phyloP scores from a whole-genome alignment of 2,329 filamentous ascomycete species.

The Metarhizium brunneum region DNA sequence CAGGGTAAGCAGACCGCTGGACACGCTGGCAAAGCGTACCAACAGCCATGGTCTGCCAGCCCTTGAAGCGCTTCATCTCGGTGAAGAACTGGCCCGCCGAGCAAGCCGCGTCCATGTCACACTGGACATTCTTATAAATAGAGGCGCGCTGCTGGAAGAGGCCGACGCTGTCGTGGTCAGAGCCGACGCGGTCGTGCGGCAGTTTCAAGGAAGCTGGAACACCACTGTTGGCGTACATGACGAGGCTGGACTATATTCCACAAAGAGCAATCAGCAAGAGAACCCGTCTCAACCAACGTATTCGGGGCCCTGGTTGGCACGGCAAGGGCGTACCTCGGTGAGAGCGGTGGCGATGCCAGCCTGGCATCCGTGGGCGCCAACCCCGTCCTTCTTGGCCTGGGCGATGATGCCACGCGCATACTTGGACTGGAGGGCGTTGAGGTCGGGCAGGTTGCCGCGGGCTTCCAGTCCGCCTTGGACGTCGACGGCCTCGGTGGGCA shows the following conservation, averaged over 20 bases:
- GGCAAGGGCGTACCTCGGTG: conserved; percentile 9
- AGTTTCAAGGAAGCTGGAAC: conserved; percentile 11
- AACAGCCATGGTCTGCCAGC: conserved; percentile 12
- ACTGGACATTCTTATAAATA: conserved; percentile 12
- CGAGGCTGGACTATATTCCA: conserved; percentile 8
- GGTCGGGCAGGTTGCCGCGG: neutral
- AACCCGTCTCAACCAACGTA: too few species aligned
- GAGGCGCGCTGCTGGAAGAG: conserved; percentile 16
- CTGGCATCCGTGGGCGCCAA: conserved; percentile 13
- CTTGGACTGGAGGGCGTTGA: too few species aligned
- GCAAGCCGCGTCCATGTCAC: conserved; percentile 13
- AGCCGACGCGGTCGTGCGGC: conserved; percentile 12
- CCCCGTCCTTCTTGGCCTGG: conserved; percentile 7
- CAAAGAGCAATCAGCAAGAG: neutral
- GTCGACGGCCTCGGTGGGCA: neutral
- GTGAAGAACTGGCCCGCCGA: conserved; percentile 13
- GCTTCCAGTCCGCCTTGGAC: neutral
- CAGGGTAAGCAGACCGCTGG: conserved; percentile 12
- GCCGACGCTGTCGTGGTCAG: conserved; percentile 15
- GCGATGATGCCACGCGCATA: conserved; percentile 10
- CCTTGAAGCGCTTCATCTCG: conserved; percentile 12
- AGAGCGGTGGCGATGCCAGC: conserved; percentile 13
- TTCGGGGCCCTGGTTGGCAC: neutral
- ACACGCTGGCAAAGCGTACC: conserved; percentile 15
- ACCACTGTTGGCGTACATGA: conserved; percentile 12